These are phyloP conservation scores for Austroboletus eburneus DNA, from an alignment of 768 basidiomycete species.

Conservation along the genomic window DNA sequence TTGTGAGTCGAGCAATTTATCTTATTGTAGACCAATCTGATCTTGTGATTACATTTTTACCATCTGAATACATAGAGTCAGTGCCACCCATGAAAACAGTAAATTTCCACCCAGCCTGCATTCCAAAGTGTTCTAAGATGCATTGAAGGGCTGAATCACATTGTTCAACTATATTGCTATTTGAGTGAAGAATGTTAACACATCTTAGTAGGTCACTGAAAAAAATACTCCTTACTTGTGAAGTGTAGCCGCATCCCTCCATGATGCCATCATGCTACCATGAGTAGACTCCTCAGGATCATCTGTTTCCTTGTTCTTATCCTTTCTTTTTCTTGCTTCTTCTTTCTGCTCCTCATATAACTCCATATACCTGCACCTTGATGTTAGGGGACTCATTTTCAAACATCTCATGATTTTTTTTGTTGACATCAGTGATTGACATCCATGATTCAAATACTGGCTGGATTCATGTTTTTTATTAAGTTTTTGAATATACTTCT, in stretches of 20 bases:
- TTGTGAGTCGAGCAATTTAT: background rate
- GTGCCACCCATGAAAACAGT: slow-evolving; percentile 4
- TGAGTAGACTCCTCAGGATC: no score
- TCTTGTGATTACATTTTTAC: background rate
- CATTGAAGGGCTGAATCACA: background rate
- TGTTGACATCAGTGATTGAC: background rate
- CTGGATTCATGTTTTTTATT: background rate
- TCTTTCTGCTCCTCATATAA: background rate
- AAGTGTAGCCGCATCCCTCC: no score
- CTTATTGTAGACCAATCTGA: background rate
- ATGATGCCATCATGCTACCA: no score
- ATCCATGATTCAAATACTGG: background rate
- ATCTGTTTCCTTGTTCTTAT: background rate
- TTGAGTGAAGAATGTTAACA: background rate
- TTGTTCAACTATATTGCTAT: background rate
- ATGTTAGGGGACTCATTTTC: background rate
- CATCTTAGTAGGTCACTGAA: no score
- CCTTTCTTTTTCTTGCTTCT: background rate
- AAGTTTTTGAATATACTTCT: background rate
- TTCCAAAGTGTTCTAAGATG: background rate
- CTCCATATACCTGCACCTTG: background rate
- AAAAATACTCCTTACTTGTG: no score
- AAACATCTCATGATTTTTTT: background rate
- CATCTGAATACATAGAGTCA: background rate
- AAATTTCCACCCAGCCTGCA: slow-evolving; percentile 2